Evolutionary conservation across 371 early-diverging fungal species (phyloP), one percentile per base, ranked within the genome.

Genomic region (Chytridiales sp.): DNA sequence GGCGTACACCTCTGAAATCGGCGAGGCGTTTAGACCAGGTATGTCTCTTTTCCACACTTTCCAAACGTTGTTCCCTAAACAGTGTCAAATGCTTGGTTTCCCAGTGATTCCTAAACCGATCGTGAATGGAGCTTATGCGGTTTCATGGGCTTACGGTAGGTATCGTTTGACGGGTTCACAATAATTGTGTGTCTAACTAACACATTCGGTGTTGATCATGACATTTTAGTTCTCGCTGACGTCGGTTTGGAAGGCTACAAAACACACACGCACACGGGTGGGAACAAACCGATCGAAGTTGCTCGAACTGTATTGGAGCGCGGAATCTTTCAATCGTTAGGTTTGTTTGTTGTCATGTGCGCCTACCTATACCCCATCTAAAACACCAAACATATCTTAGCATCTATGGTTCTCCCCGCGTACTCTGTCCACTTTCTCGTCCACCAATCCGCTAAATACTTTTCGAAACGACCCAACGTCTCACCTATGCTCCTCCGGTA

Each of bases 1-100:
- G 43, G 88, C 87, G 17, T 88, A 85, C 65, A 82, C 85, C 4
- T 84, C 82, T 15, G 88, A 88, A 58, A 79, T 88, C 24, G 90
- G 90, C 35, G 90, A 90, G 62, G 88, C 88, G 2, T 86, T 90
- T 62, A 77, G 90, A 2, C 90, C 90, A 19, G 75, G 88, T 36
- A 83, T 85, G 15, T 63, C 74, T n/a, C 79, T 77, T 2, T 6
- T 54, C 15, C 49, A n/a, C n/a, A n/a, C n/a, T n/a, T n/a, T n/a
- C n/a, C n/a, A n/a, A n/a, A n/a, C n/a, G n/a, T n/a, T n/a, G n/a
- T n/a, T n/a, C n/a, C n/a, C n/a, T n/a, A n/a, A n/a, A n/a, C n/a
- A n/a, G n/a, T n/a, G n/a, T n/a, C n/a, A n/a, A n/a, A n/a, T n/a
- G n/a, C n/a, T n/a, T n/a, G n/a, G n/a, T n/a, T n/a, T n/a, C n/a